Conservation (phyloP, 352 stramenopile genomes). For the Globisporangium recalcitrans region DNA sequence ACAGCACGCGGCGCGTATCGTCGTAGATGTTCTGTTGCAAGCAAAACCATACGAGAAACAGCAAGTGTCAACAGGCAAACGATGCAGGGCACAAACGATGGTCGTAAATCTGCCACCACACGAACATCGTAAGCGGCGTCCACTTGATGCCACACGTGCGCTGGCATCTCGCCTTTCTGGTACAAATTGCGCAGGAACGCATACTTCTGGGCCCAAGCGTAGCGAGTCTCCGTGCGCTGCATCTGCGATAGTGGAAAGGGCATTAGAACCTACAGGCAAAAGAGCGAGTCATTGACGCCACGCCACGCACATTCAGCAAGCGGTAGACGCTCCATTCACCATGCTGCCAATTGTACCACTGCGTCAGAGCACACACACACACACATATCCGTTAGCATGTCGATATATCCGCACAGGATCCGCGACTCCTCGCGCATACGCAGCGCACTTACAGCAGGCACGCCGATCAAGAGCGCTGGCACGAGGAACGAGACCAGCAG, state of each 20-base stretch:
- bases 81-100: neutral
- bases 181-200: slow-evolving; percentile 47
- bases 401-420: neutral
- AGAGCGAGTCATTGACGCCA: slow-evolving; percentile 9
- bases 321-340: slow-evolving; percentile 23
- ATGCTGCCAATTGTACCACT: slow-evolving; percentile 22
- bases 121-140: slow-evolving; percentile 64
- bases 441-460: slow-evolving; percentile 26
- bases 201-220: slow-evolving; percentile 65
- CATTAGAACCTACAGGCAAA: neutral
- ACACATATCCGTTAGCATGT: neutral
- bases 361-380: slow-evolving; percentile 1
- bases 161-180: slow-evolving; percentile 42
- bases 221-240: slow-evolving; percentile 37
- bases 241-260: slow-evolving; percentile 25
- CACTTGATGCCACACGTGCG: slow-evolving; percentile 40
- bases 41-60: neutral
- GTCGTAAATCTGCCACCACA: neutral
- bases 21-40: slow-evolving; percentile 52
- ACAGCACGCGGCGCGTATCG: slow-evolving; percentile 39
- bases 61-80: neutral
- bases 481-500: slow-evolving; percentile 40
- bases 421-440: neutral
- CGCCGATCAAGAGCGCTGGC: slow-evolving; percentile 32
- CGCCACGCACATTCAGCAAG: slow-evolving; percentile 17